Base-by-base conservation (phyloP, 768 basidiomycete genomes). In the Phylloporus sp. region DNA sequence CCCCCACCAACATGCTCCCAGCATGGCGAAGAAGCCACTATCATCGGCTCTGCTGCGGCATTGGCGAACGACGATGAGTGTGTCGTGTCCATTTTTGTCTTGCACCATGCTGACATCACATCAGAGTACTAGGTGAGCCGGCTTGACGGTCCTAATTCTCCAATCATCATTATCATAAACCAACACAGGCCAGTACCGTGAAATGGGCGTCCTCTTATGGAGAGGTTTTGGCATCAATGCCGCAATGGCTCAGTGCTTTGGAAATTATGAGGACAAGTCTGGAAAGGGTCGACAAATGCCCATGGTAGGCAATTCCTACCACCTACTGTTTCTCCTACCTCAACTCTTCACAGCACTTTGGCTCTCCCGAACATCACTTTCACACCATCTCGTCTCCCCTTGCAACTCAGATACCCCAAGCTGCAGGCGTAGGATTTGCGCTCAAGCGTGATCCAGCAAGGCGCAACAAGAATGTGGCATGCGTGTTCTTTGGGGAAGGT, bases 211-310 rank as follows among this genome's bases (percentile, higher is more conserved):
- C 6, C 76, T 97, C 8, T 73, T 95, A 1, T 95, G 91, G 86
- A 81, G 95, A 35, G 90, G 85, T 20, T 95, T 89, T 65, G 74
- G 80, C 16, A 66, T 94, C 18, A 82, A 92, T 59, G 72, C 78
- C n/a, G 73, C 88, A 52, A 95, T 97, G 91, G 84, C 84, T 0
- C 94, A 97, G 67, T 94, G 91, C 67, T 91, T 97, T 61, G 89
- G 91, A 28, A 95, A 90, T 58, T 72, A 82, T 59, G 81, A 90
- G 54, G 94, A 97, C 66, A 77, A 68, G 11, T 80, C 83, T 11
- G 83, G 86, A 8, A 94, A 93, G 64, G 93, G 94, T 16, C 78
- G 90, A 31, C 91, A 95, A 64, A 95, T 97, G 93, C 93, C 93
- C 12, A 89, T 95, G 54, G 90, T 91, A 77, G 50, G 79, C 66